phyloP scores from a whole-genome alignment of 2,329 filamentous ascomycete genomes.

The Neonectria sp. region DNA sequence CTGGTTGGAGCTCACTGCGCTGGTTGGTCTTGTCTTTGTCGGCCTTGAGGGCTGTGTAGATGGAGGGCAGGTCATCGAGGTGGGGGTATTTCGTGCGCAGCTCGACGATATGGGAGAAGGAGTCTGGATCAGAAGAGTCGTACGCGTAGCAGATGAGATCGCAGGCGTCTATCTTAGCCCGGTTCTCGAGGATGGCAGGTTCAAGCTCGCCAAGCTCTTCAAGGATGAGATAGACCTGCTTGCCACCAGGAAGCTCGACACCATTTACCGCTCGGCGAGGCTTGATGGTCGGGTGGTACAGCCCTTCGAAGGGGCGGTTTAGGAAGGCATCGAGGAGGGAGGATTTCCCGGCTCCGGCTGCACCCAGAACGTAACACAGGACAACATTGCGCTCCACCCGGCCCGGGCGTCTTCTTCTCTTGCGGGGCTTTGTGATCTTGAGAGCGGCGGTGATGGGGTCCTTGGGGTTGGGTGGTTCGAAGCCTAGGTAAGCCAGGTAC shows the following conservation, averaged over 20 bases:
- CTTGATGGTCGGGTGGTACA: conserved; percentile 95
- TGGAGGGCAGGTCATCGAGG: conserved; percentile 88
- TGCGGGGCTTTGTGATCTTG: conserved; percentile 93
- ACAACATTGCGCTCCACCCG: conserved; percentile 96
- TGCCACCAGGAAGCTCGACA: conserved; percentile 94
- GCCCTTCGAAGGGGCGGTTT: conserved; percentile 85
- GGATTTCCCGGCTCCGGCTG: conserved; percentile 90
- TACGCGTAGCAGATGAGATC: conserved; percentile 97
- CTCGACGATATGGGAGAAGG: conserved; percentile 91
- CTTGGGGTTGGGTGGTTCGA: conserved; percentile 84
- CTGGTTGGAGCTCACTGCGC: conserved; percentile 89
- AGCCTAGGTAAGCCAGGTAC: conserved; percentile 96
- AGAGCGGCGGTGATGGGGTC: conserved; percentile 86
- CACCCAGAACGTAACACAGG: conserved; percentile 91
- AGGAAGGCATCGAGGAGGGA: conserved; percentile 92
- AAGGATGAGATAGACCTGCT: conserved; percentile 96
- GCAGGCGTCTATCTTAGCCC: conserved; percentile 89
- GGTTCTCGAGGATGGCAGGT: conserved; percentile 93
- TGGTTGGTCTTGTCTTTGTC: conserved; percentile 98
- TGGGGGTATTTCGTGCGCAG: conserved; percentile 85
- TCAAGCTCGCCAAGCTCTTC: conserved; percentile 97
- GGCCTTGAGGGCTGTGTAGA: conserved; percentile 95
- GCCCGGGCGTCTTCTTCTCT: conserved; percentile 84
- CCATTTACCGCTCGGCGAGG: conserved; percentile 95
- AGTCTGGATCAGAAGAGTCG: conserved; percentile 96